Evolutionary conservation across 768 basidiomycete genomes (phyloP), one percentile per base, ranked within the genome.

Genomic region (Trametes elegans): DNA sequence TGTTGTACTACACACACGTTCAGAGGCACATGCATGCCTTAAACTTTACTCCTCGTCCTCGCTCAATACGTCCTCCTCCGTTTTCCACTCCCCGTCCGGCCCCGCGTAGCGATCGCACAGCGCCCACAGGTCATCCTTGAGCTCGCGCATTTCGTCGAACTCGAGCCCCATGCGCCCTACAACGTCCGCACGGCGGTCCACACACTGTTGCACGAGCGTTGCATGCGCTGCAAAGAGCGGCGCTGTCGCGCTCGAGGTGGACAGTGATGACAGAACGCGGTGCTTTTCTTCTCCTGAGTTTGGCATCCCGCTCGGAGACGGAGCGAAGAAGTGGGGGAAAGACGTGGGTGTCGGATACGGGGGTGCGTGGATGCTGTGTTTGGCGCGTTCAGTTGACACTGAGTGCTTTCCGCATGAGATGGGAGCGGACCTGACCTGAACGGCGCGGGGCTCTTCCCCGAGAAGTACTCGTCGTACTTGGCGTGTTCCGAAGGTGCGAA

Each of bases 271-370:
- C 50, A 82, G 55, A 7, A 32, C 41, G 28, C 72, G 55, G 31
- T 57, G 56, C 31, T 21, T 46, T 24, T 39, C 38, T 6, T 26
- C 21, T n/a, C n/a, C n/a, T n/a, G n/a, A 28, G n/a, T 27, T 5
- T 32, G 18, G 13, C 32, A 21, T 8, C n/a, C n/a, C n/a, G n/a
- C n/a, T n/a, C 26, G 65, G 41, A 18, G 63, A 54, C 7, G 64
- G 38, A 8, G 55, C 53, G 59, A 79, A 76, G 43, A 81, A 74
- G 4, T 66, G 61, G 6, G 85, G 84, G 64, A 82, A 86, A 7
- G 85, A 85, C 27, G 76, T 76, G 7, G 84, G 80, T 16, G 85
- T 66, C 7, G 85, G 83, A 62, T 80, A 87, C n/a, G 77, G 67
- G 7, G 74, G 68, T 4, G 75, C 68, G 65, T 79, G 79, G 24